Percentiles rank a stretch among this genome's conserved stretches.
Conservation (phyloP, 140 eudicot genomes). For the Stevia rebaudiana region DNA sequence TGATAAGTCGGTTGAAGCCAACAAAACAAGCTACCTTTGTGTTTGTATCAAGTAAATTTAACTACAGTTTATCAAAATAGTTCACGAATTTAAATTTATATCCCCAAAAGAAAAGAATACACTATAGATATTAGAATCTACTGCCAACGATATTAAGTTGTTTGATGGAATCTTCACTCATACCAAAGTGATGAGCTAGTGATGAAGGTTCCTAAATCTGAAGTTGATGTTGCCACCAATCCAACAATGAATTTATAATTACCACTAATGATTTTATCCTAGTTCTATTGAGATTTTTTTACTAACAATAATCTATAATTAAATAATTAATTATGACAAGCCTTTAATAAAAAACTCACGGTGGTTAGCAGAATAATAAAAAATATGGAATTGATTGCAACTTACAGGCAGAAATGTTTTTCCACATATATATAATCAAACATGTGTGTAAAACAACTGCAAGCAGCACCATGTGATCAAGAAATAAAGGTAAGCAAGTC, state of each 20-base stretch:
- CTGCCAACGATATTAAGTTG: background rate
- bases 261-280: background rate
- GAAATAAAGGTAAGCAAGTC: background rate
- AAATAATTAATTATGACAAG: background rate
- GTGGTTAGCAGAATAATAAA: background rate
- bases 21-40: background rate
- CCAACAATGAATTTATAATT: background rate
- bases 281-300: background rate
- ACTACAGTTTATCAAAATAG: background rate
- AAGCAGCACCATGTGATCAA: background rate
- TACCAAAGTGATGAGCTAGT: background rate
- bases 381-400: background rate
- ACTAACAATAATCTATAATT: no score
- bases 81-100: conserved; percentile 17
- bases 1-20: background rate
- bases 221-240: background rate
- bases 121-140: background rate
- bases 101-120: background rate
- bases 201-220: background rate
- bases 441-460: background rate
- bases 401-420: background rate
- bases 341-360: background rate
- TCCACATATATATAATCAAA: background rate
- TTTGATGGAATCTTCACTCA: background rate
- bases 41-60: background rate